Evolutionary conservation across 1,139 yeast species (phyloP), one percentile per base, ranked within the genome.

Genomic region (Lodderomyces jiufengensis): DNA sequence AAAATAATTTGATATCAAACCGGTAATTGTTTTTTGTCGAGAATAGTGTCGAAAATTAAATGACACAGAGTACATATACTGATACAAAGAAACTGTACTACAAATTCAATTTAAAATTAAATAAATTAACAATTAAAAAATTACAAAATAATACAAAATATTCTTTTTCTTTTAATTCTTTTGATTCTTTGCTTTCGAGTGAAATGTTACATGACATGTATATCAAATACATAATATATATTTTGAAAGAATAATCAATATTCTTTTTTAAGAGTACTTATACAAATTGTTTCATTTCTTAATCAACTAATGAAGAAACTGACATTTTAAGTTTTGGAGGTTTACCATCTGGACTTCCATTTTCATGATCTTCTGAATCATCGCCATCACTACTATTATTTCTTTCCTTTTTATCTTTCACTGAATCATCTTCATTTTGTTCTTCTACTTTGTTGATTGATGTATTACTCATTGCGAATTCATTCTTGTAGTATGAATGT

Each of bases 281-380:
- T n/a, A n/a, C n/a, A n/a, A 18, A 18, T 18, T 7, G 7, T 18
- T 18, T 18, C 20, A 18, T 18, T 18, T 5, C 20, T 37, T 27
- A 40, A 24, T 37, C 43, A 31, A 40, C 34, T 33, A 40, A 29
- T 27, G 41, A 31, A 14, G 41, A 31, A n/a, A 40, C 43, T 1
- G 43, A 38, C 33, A 40, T 38, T 33, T 38, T 40, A 10, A 27
- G 21, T 31, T 30, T 33, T 29, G 27, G 32, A 23, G 33, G 10
- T 11, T 20, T 25, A 11, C 9, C 13, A 5, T 8, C 13, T 9
- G 9, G 9, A 22, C 12, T 7, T 8, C 4, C 20, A 29, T 8
- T 22, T 9, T 12, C 15, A 16, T 24, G 8, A 6, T 9, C 24
- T 8, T 18, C 24, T 6, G 18, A 12, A 10, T 21, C 14, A n/a